Evolutionary conservation across 2,329 filamentous ascomycete species (phyloP).

Genomic region (Xenosphaeropsis pyriputrescens): DNA sequence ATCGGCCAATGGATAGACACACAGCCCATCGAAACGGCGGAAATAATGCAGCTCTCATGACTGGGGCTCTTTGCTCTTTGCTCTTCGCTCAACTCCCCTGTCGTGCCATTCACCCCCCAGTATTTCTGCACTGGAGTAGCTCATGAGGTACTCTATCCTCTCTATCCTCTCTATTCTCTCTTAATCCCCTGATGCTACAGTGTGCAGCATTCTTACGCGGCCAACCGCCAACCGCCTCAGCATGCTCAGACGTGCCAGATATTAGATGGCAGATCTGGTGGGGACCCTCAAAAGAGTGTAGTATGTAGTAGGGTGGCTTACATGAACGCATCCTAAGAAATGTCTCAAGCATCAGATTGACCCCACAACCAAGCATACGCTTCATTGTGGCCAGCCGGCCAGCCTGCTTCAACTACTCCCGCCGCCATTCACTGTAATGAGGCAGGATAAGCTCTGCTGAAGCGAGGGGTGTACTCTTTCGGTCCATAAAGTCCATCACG

Average conservation of each 20-base stretch:
- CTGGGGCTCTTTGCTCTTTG: too few relatives aligned
- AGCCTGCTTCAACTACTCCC: neutral
- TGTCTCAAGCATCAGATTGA: neutral
- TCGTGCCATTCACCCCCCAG: too few relatives aligned
- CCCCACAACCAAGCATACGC: neutral
- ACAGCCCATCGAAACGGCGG: too few relatives aligned
- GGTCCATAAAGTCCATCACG: neutral
- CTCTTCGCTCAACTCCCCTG: too few relatives aligned
- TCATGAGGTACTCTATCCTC: too few relatives aligned
- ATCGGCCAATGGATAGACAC: too few relatives aligned
- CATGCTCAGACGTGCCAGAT: too few relatives aligned
- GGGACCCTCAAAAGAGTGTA: neutral
- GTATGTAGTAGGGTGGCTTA: neutral
- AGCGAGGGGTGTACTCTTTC: neutral
- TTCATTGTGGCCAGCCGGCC: neutral
- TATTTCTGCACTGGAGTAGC: too few relatives aligned
- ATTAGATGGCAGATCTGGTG: neutral
- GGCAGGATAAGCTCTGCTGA: neutral
- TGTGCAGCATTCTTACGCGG: neutral
- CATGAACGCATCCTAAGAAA: neutral
- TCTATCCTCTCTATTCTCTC: too few relatives aligned
- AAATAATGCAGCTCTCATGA: too few relatives aligned
- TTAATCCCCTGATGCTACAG: too few relatives aligned
- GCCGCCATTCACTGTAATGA: neutral
- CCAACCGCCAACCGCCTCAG: too few relatives aligned